These are phyloP conservation scores for Claviceps spartinae DNA, from an alignment of 2,329 filamentous ascomycete genomes.

Conservation along the genomic window DNA sequence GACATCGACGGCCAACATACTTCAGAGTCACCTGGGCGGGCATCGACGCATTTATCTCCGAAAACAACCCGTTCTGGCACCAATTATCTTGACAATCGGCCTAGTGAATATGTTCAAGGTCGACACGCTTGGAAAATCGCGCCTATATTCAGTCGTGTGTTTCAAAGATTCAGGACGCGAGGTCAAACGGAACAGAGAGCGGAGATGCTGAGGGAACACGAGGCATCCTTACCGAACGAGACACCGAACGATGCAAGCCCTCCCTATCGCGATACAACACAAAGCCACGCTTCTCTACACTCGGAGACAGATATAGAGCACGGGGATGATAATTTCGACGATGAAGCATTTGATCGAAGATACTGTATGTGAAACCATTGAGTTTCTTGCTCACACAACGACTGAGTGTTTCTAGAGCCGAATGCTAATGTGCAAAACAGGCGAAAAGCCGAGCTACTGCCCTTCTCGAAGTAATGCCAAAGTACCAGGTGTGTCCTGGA, in stretches of 20 bases:
- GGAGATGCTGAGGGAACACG: no score
- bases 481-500: slow-evolving; percentile 27
- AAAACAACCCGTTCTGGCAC: background rate
- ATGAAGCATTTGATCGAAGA: slow-evolving; percentile 19
- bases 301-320: background rate
- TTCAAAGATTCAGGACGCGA: background rate
- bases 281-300: no score
- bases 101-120: background rate
- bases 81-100: background rate
- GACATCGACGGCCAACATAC: background rate
- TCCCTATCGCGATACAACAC: no score
- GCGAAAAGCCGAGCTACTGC: slow-evolving; percentile 20
- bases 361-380: slow-evolving; percentile 13
- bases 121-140: background rate
- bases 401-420: no score
- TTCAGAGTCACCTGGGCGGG: no score
- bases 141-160: background rate
- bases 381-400: no score
- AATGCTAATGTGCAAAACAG: slow-evolving; percentile 1
- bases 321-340: slow-evolving; percentile 3
- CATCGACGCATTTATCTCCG: background rate
- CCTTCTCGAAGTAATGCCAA: slow-evolving; percentile 19
- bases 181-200: background rate
- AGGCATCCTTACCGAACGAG: no score
- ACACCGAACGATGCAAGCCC: no score